phyloP scores from a whole-genome alignment of 2,329 filamentous ascomycete genomes.

The Penicillium verrucosum region DNA sequence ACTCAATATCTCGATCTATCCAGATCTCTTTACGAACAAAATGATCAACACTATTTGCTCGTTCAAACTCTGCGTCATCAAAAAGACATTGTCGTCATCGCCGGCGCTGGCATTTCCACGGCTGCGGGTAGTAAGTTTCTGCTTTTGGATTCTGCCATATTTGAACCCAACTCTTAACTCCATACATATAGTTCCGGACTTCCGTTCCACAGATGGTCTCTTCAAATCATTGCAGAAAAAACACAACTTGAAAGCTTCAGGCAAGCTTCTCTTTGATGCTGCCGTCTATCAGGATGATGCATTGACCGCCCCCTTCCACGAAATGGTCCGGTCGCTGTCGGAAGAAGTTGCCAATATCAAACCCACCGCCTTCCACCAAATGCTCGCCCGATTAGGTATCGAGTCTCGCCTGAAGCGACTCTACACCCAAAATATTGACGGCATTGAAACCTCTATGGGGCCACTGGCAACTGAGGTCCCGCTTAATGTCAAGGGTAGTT shows the following conservation, averaged over 20 bases:
- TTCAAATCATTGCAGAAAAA: constrained; percentile 82
- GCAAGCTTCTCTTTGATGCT: constrained; percentile 94
- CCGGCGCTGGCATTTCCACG: constrained; percentile 94
- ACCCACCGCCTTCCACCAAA: constrained; percentile 87
- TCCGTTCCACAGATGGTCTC: constrained; percentile 84
- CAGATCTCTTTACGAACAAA: constrained; percentile 49
- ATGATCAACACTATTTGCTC: constrained; percentile 64
- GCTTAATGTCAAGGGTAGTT: constrained; percentile 77
- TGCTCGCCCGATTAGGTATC: constrained; percentile 82
- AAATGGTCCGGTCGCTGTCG: constrained; percentile 89
- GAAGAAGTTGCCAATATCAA: constrained; percentile 71
- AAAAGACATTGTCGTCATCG: constrained; percentile 95
- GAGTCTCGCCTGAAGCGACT: constrained; percentile 84
- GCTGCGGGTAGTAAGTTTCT: constrained; percentile 76
- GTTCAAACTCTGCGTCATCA: constrained; percentile 75
- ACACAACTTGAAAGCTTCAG: constrained; percentile 87
- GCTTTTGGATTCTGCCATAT: constrained; percentile 14
- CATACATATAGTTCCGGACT: constrained; percentile 73
- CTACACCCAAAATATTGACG: constrained; percentile 96
- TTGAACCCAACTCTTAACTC: constrained; percentile 13
- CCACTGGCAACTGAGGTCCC: constrained; percentile 79
- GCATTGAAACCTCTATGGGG: constrained; percentile 79
- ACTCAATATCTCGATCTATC: constrained; percentile 77
- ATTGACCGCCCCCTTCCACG: constrained; percentile 87
- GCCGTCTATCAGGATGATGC: constrained; percentile 92